Conservation (phyloP, 208 protist genomes). For the Trypanosomatidae sp. region DNA sequence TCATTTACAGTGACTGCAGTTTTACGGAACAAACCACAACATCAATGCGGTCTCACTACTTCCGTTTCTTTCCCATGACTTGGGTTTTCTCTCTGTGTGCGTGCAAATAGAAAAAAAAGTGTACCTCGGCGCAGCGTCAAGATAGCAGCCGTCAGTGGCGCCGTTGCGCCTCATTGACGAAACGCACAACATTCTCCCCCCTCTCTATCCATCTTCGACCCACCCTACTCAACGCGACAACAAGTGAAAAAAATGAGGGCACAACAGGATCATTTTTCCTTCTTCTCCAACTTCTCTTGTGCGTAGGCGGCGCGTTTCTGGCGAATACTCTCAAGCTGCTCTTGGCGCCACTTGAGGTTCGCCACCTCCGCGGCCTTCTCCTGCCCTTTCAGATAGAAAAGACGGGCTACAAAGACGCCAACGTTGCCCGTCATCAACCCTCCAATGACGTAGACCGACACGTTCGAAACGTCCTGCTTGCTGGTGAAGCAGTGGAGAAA, state of each 20-base stretch:
- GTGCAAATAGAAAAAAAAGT: too few species aligned
- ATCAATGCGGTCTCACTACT: too few species aligned
- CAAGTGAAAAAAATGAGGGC: background rate
- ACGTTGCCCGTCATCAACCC: slow-evolving; percentile 33
- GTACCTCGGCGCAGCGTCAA: too few species aligned
- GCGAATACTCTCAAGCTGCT: slow-evolving; percentile 35
- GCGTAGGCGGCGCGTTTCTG: slow-evolving; percentile 35
- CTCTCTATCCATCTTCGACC: too few species aligned
- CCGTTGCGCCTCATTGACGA: too few species aligned
- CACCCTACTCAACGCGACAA: too few species aligned
- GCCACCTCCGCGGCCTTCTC: slow-evolving; percentile 8
- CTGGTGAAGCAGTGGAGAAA: slow-evolving; percentile 23
- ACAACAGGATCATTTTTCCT: slow-evolving; percentile 12
- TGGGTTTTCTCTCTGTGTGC: too few species aligned
- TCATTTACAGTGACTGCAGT: too few species aligned
- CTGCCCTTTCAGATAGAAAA: slow-evolving; percentile 14
- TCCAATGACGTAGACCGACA: slow-evolving; percentile 19
- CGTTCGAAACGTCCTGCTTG: slow-evolving; percentile 21
- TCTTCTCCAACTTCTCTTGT: slow-evolving; percentile 22
- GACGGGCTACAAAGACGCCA: slow-evolving; percentile 22
- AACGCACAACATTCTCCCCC: too few species aligned
- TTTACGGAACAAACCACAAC: too few species aligned
- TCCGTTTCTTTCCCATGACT: too few species aligned
- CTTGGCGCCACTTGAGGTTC: slow-evolving; percentile 19
- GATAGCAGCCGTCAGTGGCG: too few species aligned